Conservation (phyloP, 2,329 filamentous ascomycete species). For the Cladobotryum mycophilum region DNA sequence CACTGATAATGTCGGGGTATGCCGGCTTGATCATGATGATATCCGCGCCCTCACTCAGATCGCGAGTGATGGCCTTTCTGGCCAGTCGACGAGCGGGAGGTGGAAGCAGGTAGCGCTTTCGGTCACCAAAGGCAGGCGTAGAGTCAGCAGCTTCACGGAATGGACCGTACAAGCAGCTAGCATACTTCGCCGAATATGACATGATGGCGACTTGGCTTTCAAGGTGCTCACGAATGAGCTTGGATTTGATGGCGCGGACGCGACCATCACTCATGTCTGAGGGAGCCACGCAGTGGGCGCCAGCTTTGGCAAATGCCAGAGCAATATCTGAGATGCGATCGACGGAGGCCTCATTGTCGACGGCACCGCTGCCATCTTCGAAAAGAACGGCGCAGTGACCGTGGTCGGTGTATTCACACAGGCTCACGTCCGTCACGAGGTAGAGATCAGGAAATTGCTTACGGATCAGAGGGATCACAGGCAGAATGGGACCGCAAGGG, state of each 20-base stretch:
- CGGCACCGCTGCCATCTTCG: background rate
- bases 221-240: background rate
- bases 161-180: constrained; percentile 1
- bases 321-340: too few species aligned
- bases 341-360: too few species aligned
- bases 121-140: background rate
- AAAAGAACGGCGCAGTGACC: background rate
- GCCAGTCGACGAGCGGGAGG: background rate
- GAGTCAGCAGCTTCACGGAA: background rate
- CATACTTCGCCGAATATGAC: constrained; percentile 2
- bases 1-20: constrained; percentile 1
- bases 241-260: background rate
- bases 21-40: constrained; percentile 3
- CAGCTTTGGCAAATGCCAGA: too few species aligned
- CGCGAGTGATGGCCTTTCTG: background rate
- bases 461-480: background rate
- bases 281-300: too few species aligned
- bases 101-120: background rate
- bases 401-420: constrained; percentile 1
- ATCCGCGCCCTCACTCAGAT: background rate
- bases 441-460: constrained; percentile 1
- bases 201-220: constrained; percentile 1
- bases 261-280: too few species aligned
- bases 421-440: background rate
- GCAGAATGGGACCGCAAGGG: background rate